These are phyloP conservation scores for Botrytis cinerea DNA, from an alignment of 2,329 filamentous ascomycete genomes.

Conservation along the genomic window DNA sequence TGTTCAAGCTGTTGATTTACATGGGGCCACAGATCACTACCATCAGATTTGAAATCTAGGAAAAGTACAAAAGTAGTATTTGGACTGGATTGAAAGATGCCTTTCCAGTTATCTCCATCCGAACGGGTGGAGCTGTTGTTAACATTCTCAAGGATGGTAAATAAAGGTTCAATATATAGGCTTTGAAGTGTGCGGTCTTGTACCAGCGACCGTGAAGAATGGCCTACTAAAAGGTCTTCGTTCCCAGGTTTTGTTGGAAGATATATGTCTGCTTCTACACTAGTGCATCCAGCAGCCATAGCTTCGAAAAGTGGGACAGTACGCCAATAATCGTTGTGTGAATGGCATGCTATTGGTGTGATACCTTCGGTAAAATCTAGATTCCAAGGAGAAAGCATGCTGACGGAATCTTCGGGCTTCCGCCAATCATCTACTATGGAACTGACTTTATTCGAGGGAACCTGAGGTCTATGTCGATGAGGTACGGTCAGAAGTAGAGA, in stretches of 20 bases:
- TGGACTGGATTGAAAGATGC: conserved; percentile 29
- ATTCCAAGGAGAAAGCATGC: conserved; percentile 1
- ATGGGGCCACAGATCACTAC: conserved; percentile 43
- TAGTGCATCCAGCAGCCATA: conserved; percentile 57
- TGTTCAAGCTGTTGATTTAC: conserved; percentile 45
- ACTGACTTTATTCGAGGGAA: background rate
- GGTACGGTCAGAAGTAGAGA: background rate
- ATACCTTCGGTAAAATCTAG: background rate
- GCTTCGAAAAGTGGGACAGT: conserved; percentile 50
- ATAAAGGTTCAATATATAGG: conserved; percentile 61
- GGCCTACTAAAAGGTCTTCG: conserved; percentile 54
- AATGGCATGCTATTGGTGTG: conserved; percentile 30
- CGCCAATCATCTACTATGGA: background rate
- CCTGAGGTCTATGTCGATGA: background rate
- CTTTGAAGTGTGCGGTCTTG: conserved; percentile 54
- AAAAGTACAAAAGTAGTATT: conserved; percentile 44
- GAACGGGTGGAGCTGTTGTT: conserved; percentile 38
- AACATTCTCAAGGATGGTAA: conserved; percentile 54
- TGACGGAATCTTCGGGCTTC: background rate
- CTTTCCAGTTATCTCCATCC: conserved; percentile 22
- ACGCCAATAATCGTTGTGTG: conserved; percentile 61
- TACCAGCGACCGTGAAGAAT: conserved; percentile 55
- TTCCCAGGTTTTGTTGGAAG: conserved; percentile 51
- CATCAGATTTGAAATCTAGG: conserved; percentile 53
- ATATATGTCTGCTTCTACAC: conserved; percentile 63